Evolutionary conservation across 306 rosid genomes (phyloP).

Genomic region (Gleditsia sinensis): DNA sequence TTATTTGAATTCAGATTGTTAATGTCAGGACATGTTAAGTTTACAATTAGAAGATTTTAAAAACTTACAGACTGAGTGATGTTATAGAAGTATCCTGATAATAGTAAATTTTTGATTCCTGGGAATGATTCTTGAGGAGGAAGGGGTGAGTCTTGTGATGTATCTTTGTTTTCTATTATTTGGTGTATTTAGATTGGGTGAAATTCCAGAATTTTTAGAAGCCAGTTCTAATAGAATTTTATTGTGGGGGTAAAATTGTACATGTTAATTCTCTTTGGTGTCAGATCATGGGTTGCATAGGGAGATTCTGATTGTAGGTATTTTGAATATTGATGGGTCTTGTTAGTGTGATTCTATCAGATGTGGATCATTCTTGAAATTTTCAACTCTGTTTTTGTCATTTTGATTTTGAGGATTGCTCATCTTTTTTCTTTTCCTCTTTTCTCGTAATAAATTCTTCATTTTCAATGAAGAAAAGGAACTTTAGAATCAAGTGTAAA

Average conservation of each 20-base stretch:
- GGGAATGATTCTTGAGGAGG: conserved; percentile 16
- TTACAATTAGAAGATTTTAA: neutral
- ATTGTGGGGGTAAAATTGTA: neutral
- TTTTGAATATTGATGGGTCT: conserved; percentile 20
- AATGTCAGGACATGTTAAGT: neutral
- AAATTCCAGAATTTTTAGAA: neutral
- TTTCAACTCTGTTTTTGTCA: neutral
- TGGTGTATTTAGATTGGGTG: neutral
- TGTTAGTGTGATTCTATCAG: conserved; percentile 14
- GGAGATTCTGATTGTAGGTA: conserved; percentile 8
- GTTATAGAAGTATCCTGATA: neutral
- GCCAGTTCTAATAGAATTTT: conserved; percentile 3
- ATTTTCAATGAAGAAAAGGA: neutral
- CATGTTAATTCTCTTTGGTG: conserved; percentile 31
- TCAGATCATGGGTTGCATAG: neutral
- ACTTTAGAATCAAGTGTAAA: neutral
- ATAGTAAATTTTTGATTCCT: too few relatives aligned
- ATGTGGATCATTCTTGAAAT: conserved; percentile 11
- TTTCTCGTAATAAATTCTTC: neutral
- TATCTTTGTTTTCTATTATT: neutral
- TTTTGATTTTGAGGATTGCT: neutral
- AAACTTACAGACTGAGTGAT: neutral
- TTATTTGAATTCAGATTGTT: neutral
- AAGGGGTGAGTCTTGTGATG: too few relatives aligned
- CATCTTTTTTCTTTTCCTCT: neutral